Base-by-base conservation (phyloP, 176 grass and related monocot genomes). In the Zoysia pacifica region DNA sequence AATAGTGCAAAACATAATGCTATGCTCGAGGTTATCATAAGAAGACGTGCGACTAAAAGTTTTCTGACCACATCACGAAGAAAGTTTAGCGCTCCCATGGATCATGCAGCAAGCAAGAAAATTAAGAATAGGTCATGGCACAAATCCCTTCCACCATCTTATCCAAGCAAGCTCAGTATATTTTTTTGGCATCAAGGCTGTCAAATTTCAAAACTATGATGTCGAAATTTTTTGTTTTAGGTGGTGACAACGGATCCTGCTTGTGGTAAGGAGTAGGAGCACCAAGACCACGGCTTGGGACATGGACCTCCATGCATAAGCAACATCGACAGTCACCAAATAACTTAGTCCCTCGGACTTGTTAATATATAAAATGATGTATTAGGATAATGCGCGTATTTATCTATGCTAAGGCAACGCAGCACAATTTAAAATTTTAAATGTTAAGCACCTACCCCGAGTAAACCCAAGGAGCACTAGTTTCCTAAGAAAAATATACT, bases 391-490 rank as follows among this genome's bases (percentile, higher is more conserved):
- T 72, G 50, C 40, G 50, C 70, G 9, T 77, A 70, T 67, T 91
- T 86, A 58, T 71, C 62, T 48, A 81, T 65, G 69, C 78, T 75
- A 89, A 80, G 80, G 81, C 73, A 76, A 87, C 91, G 79, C 19
- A 69, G 86, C 61, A 77, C 75, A 76, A 67, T 88, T 58, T 20
- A 83, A 35, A 28, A 81, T 69, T 84, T 60, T 55, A 77, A 66
- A 79, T 70, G 64, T 78, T 44, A 42, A 83, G 69, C 65, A 56
- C 5, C 44, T 59, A 79, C 50, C 28, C 56, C 51, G 76, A 76
- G 61, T 50, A 66, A 77, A 39, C 20, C 37, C 16, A 73, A 55
- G 55, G 50, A 69, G 13, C 15, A 18, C 42, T 56, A 51, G 41
- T 35, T 77, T 62, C 36, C 43, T 62, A 53, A 41, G 56, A 67